Conservation (phyloP, 2,329 filamentous ascomycete species). For the Chrysoporthe austroafricana region DNA sequence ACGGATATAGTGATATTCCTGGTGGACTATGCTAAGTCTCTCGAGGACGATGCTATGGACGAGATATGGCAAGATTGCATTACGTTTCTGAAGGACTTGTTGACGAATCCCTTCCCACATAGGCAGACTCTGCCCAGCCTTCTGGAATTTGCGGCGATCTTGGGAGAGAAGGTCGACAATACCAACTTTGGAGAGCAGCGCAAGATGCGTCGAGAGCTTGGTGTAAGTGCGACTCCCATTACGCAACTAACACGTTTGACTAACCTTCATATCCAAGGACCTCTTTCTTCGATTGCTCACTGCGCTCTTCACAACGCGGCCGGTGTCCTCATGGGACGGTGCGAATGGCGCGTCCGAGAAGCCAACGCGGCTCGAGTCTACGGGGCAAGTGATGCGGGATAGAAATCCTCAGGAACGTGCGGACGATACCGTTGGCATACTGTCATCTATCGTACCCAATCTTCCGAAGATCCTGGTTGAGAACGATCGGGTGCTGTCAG, state of each 20-base stretch:
- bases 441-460: constrained; percentile 78
- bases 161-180: constrained; percentile 96
- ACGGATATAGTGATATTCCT: constrained; percentile 85
- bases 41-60: constrained; percentile 97
- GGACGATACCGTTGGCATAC: constrained; percentile 78
- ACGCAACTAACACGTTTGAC: constrained; percentile 20
- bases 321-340: constrained; percentile 69
- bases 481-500: constrained; percentile 78
- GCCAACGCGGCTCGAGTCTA: constrained; percentile 42
- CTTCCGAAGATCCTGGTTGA: constrained; percentile 84
- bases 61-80: constrained; percentile 98
- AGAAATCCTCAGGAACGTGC: constrained; percentile 53
- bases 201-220: constrained; percentile 87
- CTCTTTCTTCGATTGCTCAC: constrained; percentile 85
- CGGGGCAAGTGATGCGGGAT: constrained; percentile 37
- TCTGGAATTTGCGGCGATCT: constrained; percentile 83
- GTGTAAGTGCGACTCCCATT: constrained; percentile 58
- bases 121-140: constrained; percentile 85
- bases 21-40: constrained; percentile 83
- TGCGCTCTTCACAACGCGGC: constrained; percentile 91
- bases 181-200: constrained; percentile 95
- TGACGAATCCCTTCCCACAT: constrained; percentile 93
- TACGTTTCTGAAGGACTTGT: constrained; percentile 83
- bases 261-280: constrained; percentile 62
- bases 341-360: constrained; percentile 45